Base-by-base conservation (phyloP, 768 basidiomycete genomes). In the Tricholoma sp. region DNA sequence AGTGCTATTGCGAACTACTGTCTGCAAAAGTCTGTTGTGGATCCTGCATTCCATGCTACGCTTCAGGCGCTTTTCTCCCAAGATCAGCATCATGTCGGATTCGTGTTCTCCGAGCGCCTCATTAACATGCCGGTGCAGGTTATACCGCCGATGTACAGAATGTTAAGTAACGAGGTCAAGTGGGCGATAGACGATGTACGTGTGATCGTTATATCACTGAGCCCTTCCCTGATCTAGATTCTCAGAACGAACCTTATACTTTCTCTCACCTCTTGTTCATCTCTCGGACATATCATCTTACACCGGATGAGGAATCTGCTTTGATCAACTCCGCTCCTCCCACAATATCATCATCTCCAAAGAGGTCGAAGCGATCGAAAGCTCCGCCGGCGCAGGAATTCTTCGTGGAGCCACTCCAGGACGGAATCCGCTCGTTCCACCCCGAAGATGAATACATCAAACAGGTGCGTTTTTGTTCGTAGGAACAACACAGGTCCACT, bases 51-150 rank as follows among this genome's bases (percentile, higher is more conserved):
- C 63, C 80, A 86, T 58, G 56, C 75, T 28, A 69, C 80, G 10
- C 77, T 91, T 24, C 75, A 79, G 60, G 66, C 70, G 9, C 74
- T 89, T 6, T 80, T 89, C 56, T 76, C 75, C 12, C 76, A 76
- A 48, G 76, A 62, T 34, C 70, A 73, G 36, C 74, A 76, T 13
- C 83, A 89, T 58, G 82, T 96, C 47, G 96, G 92, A 2, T 77
- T 97, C 15, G 78, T 98, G 8, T 76, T 99, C 60, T 89, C 87
- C 60, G 93, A 97, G 68, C 80, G 96, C 0, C 76, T 98, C 51
- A 79, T 97, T 61, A 99, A 98, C 68, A 95, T 99, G 86, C 96
- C 96, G 0, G 88, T 94, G 12, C 92, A 98, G 63, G 84, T 94
- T 34, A 80, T 95, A 8, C 89, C 94, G 5, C 94, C 93, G 1